phyloP scores from a whole-genome alignment of 2,329 filamentous ascomycete genomes.

The Colletotrichum tofieldiae region DNA sequence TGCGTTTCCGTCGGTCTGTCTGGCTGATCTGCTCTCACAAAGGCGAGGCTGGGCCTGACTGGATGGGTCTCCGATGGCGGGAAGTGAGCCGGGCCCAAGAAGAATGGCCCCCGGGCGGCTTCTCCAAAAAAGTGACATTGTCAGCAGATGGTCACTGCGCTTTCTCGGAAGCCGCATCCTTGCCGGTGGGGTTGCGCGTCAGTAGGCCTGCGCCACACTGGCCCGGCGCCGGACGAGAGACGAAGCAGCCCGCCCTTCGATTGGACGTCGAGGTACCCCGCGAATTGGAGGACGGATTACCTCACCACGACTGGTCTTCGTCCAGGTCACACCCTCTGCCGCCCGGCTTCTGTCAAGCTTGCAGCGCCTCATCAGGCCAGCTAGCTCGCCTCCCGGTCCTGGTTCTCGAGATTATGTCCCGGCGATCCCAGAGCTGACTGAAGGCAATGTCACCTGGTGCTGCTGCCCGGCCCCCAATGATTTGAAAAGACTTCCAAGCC shows the following conservation, averaged over 20 bases:
- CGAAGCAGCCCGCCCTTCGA: background rate
- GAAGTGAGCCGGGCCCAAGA: background rate
- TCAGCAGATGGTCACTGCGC: conserved; percentile 22
- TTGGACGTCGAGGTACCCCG: conserved; percentile 19
- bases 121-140: conserved; percentile 12
- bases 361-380: conserved; percentile 17
- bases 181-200: conserved; percentile 36
- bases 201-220: conserved; percentile 37
- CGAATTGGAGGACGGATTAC: conserved; percentile 18
- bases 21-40: conserved; percentile 10
- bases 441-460: background rate
- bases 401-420: background rate
- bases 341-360: background rate
- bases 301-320: conserved; percentile 7
- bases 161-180: conserved; percentile 24
- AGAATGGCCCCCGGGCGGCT: background rate
- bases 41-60: conserved; percentile 12
- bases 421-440: conserved; percentile 15
- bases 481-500: background rate
- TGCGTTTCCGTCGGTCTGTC: conserved; percentile 7
- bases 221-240: conserved; percentile 12
- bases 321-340: conserved; percentile 15
- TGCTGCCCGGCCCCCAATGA: background rate
- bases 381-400: conserved; percentile 2
- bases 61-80: background rate